These are phyloP conservation scores for Agaricus sinodeliciosus DNA, from an alignment of 768 basidiomycete species.

Conservation along the genomic window DNA sequence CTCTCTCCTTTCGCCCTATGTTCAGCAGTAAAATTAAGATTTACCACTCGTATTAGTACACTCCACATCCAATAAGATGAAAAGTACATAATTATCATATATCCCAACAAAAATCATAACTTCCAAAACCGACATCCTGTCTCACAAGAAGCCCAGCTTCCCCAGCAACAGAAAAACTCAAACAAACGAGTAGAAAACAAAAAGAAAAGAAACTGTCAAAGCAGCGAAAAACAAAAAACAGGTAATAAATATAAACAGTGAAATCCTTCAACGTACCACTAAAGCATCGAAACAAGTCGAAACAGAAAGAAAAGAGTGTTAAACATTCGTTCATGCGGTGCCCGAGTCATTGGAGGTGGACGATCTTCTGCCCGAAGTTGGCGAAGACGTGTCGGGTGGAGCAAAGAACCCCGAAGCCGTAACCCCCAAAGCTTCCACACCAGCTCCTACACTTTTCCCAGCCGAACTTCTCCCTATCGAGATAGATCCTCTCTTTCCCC, in stretches of 20 bases:
- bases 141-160: not conserved
- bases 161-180: not conserved
- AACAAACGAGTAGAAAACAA: too few species aligned
- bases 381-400: constrained; percentile 37
- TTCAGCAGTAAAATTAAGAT: too few species aligned
- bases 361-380: constrained; percentile 11
- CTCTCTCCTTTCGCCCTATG: too few species aligned
- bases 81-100: not conserved
- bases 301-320: too few species aligned
- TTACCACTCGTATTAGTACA: too few species aligned
- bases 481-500: constrained; percentile 12
- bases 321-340: not conserved
- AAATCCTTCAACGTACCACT: too few species aligned
- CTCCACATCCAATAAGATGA: not conserved
- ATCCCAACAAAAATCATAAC: not conserved
- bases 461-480: constrained; percentile 56
- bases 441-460: constrained; percentile 60
- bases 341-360: not conserved
- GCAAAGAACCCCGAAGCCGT: constrained; percentile 77
- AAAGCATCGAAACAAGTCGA: too few species aligned
- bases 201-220: too few species aligned
- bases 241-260: too few species aligned
- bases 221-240: too few species aligned
- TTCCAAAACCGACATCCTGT: not conserved
- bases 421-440: constrained; percentile 69